Base-by-base conservation (phyloP, 805 yeast genomes). In the Lipomyces kockii region DNA sequence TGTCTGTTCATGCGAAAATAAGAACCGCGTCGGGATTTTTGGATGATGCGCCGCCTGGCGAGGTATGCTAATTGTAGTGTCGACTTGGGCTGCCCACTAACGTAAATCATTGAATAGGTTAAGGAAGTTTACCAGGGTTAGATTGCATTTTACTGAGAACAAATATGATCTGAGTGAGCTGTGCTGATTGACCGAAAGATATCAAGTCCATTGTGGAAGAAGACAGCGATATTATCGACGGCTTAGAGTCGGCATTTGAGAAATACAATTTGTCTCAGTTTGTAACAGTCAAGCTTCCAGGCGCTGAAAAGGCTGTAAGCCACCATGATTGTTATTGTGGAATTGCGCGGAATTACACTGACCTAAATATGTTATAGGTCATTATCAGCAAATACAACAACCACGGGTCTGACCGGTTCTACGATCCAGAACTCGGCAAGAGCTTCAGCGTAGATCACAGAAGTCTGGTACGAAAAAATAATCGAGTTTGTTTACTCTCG, bases 381-480 rank as follows among this genome's bases (percentile, higher is more conserved):
- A 78, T 87, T 3, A 70, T 87, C 14, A 83, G 89, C 0, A 76
- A 81, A 65, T 83, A 80, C 76, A 88, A 87, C 71, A 79, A 79
- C 59, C 73, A 77, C 20, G 85, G 83, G 1, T 72, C 86, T 17
- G 83, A 79, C 70, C 74, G 73, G 34, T 88, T 83, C 71, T 80
- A 83, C 71, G 96, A 90, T 74, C 84, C 83, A 37, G 78, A 78
- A 1, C 78, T 77, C 35, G 81, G 83, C 32, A 76, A 83, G 61
- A 76, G 80, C 53, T 88, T 89, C 76, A 85, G 86, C 64, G 85
- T 89, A 58, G 90, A 90, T 75, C 85, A 87, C 69, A 37, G 46
- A 37, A 52, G 71, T 11, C 39, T 64, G 65, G 74, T 72, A 63
- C 3, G 74, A 43, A 2, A 17, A 43, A 14, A 7, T 17, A 43